Percentiles rank a stretch among this genome's conserved stretches.
Evolutionary conservation across 2,329 filamentous ascomycete species (phyloP).

Genomic region (Plenodomus biglobosus): DNA sequence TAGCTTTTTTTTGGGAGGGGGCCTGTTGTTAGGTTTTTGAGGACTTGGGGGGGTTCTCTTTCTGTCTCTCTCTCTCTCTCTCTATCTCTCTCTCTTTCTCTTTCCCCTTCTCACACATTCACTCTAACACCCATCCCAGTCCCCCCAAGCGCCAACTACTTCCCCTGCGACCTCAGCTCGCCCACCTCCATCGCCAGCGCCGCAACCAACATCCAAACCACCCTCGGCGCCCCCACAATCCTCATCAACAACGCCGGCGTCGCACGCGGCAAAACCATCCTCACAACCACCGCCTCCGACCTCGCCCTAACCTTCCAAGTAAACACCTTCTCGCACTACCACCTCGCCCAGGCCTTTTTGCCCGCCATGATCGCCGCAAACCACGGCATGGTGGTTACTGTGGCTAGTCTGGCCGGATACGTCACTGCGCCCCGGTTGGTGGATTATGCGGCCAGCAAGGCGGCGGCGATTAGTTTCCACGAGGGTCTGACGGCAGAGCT

Average conservation of each 20-base stretch:
- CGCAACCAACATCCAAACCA: constrained; percentile 56
- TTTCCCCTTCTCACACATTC: constrained; percentile 6
- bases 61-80: no score
- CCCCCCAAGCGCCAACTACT: constrained; percentile 53
- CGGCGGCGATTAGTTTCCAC: constrained; percentile 67
- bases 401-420: constrained; percentile 66
- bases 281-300: constrained; percentile 59
- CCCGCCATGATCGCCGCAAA: constrained; percentile 64
- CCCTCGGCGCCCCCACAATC: constrained; percentile 66
- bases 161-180: constrained; percentile 69
- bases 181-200: constrained; percentile 55
- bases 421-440: constrained; percentile 63
- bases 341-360: constrained; percentile 66
- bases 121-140: constrained; percentile 41
- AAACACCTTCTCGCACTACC: constrained; percentile 69
- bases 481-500: constrained; percentile 56
- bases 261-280: constrained; percentile 61
- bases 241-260: constrained; percentile 74
- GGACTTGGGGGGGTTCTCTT: no score
- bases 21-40: no score
- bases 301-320: constrained; percentile 70
- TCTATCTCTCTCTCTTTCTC: no score
- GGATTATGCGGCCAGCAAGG: constrained; percentile 68
- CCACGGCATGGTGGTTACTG: constrained; percentile 73
- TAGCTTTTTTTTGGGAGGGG: no score